Conservation (phyloP, 1,284 basidiomycete genomes). For the Rhodofomes roseus region DNA sequence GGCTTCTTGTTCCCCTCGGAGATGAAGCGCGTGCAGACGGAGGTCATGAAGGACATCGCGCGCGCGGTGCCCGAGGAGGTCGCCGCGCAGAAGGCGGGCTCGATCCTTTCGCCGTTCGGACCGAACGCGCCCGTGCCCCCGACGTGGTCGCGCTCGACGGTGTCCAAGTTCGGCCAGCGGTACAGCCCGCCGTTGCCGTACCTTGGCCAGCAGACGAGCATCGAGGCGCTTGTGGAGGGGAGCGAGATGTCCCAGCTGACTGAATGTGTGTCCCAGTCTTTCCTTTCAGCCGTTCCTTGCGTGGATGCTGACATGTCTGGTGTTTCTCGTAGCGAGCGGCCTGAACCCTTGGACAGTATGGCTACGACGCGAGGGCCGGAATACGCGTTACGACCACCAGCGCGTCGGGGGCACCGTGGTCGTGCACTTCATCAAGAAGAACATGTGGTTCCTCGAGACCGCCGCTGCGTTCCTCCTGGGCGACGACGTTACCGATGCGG, state of each 20-base stretch:
- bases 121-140: constrained; percentile 39
- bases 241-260: constrained; percentile 71
- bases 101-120: constrained; percentile 15
- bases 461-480: constrained; percentile 83
- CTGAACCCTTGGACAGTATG: constrained; percentile 59
- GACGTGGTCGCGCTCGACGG: constrained; percentile 79
- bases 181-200: constrained; percentile 73
- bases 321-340: constrained; percentile 40
- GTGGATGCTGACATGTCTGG: constrained; percentile 2
- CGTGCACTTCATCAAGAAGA: constrained; percentile 96
- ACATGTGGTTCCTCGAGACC: constrained; percentile 95
- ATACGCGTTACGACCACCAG: constrained; percentile 60
- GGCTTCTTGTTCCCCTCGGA: constrained; percentile 97
- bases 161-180: constrained; percentile 80
- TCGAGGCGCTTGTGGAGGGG: constrained; percentile 94
- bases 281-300: too few species aligned
- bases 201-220: constrained; percentile 67
- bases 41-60: constrained; percentile 28
- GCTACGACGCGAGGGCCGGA: constrained; percentile 66
- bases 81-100: constrained; percentile 8
- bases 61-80: constrained; percentile 18
- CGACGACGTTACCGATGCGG: constrained; percentile 50
- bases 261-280: constrained; percentile 48
- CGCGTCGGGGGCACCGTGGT: constrained; percentile 90
- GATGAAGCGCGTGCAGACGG: constrained; percentile 62